Percentiles rank a stretch among this genome's conserved stretches.
Conservation (phyloP, 208 protist species). For the Entamoeba moshkovskii region DNA sequence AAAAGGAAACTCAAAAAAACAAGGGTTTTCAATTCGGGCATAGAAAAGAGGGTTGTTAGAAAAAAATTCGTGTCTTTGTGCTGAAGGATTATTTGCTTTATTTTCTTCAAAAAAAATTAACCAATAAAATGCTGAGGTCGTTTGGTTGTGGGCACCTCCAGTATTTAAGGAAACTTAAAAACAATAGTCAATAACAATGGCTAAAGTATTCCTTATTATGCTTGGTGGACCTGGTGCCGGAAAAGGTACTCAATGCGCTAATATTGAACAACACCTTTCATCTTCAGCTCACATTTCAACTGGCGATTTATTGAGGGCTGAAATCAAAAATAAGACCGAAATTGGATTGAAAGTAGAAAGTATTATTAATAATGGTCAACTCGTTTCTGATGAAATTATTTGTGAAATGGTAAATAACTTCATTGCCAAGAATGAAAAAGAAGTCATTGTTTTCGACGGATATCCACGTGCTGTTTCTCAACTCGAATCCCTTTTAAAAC, state of each 20-base stretch:
- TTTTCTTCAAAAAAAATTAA: too few relatives aligned
- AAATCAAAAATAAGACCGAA: conserved; percentile 39
- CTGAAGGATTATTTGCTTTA: too few relatives aligned
- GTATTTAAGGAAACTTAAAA: too few relatives aligned
- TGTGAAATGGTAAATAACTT: conserved; percentile 49
- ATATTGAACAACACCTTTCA: conserved; percentile 58
- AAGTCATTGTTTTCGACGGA: background rate
- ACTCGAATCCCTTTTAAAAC: background rate
- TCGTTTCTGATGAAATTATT: conserved; percentile 59
- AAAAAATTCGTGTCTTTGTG: too few relatives aligned
- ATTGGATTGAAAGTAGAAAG: conserved; percentile 42
- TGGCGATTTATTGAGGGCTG: conserved; percentile 51
- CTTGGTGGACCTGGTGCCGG: conserved; percentile 59
- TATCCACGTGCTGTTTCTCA: background rate
- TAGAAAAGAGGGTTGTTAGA: too few relatives aligned
- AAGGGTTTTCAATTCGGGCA: too few relatives aligned
- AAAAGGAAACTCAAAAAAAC: too few relatives aligned
- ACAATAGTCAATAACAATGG: background rate
- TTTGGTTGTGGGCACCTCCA: too few relatives aligned
- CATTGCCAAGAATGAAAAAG: background rate
- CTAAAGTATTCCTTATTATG: conserved; percentile 24
- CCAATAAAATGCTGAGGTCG: too few relatives aligned
- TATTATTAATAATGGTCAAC: conserved; percentile 47
- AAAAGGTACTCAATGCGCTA: conserved; percentile 65
- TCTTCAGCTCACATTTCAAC: conserved; percentile 54